These are phyloP conservation scores for Gliomastix tumulicola DNA, from an alignment of 2,329 filamentous ascomycete species.

Conservation along the genomic window DNA sequence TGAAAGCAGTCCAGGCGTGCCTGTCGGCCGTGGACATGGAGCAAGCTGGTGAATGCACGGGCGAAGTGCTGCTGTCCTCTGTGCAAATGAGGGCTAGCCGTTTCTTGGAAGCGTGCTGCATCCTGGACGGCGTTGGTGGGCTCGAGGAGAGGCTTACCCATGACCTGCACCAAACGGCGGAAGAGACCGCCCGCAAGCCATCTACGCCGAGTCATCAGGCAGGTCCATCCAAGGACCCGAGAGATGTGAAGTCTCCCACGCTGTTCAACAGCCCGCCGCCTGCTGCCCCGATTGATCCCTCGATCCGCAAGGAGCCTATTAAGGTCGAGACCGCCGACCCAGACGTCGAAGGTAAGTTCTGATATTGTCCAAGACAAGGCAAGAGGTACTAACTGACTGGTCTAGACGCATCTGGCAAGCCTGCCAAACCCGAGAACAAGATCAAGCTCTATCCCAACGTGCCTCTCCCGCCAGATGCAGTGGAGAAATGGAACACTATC, in stretches of 20 bases:
- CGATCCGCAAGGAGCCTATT: neutral
- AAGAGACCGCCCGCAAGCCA: too few species aligned
- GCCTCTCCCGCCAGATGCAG: conserved; percentile 47
- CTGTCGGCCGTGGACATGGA: conserved; percentile 64
- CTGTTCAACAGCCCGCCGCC: neutral
- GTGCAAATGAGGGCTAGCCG: conserved; percentile 49
- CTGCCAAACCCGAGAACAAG: conserved; percentile 28
- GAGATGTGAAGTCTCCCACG: conserved; percentile 3
- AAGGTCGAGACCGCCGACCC: neutral
- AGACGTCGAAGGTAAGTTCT: neutral
- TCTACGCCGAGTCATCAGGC: too few species aligned
- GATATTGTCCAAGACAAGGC: too few species aligned
- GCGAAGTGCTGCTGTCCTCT: conserved; percentile 43
- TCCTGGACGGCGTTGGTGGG: conserved; percentile 51
- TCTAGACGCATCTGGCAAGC: conserved; percentile 11
- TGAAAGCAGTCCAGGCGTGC: conserved; percentile 66
- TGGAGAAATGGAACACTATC: conserved; percentile 65
- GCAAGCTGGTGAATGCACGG: conserved; percentile 34
- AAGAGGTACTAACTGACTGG: conserved; percentile 1
- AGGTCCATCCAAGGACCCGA: conserved; percentile 1
- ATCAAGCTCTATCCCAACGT: conserved; percentile 54
- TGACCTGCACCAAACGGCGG: conserved; percentile 32
- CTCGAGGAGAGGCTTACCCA: conserved; percentile 46
- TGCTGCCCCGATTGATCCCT: neutral
- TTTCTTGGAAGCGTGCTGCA: conserved; percentile 53